Conservation (phyloP, 768 basidiomycete species). For the Trametes elegans region DNA sequence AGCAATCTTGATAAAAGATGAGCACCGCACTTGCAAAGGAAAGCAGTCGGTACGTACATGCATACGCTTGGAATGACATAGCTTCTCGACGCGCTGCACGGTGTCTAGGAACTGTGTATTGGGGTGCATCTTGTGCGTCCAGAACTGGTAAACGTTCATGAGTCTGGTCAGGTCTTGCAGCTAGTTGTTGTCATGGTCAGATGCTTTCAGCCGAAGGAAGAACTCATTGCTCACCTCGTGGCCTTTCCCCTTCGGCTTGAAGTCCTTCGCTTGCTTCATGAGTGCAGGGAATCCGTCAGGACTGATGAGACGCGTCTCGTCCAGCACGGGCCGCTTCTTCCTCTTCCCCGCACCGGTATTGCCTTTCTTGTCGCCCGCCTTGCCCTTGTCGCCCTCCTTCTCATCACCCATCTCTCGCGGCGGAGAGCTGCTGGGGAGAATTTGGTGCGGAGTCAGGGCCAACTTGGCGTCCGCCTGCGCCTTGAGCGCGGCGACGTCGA, state of each 20-base stretch:
- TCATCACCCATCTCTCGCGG: slow-evolving; percentile 32
- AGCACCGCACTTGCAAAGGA: not conserved
- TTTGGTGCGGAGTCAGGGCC: slow-evolving; percentile 44
- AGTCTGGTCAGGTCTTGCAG: slow-evolving; percentile 77
- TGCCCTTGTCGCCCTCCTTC: slow-evolving; percentile 31
- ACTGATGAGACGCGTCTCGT: slow-evolving; percentile 73
- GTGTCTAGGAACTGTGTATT: slow-evolving; percentile 87
- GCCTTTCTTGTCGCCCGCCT: slow-evolving; percentile 35
- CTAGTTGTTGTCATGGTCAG: slow-evolving; percentile 50
- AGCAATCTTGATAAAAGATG: slow-evolving; percentile 45
- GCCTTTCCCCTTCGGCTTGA: slow-evolving; percentile 85
- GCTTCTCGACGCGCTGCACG: slow-evolving; percentile 78
- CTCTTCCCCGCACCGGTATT: slow-evolving; percentile 39
- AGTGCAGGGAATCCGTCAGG: slow-evolving; percentile 78
- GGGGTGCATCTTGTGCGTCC: slow-evolving; percentile 93
- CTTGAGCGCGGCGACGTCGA: slow-evolving; percentile 53
- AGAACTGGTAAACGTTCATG: slow-evolving; percentile 86
- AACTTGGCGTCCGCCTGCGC: slow-evolving; percentile 54
- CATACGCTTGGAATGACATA: slow-evolving; percentile 86
- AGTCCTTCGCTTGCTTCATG: slow-evolving; percentile 70
- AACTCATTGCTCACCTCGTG: slow-evolving; percentile 63
- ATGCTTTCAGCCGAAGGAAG: not conserved
- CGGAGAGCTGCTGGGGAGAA: slow-evolving; percentile 51
- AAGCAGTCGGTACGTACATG: slow-evolving; percentile 50
- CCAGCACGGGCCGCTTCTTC: slow-evolving; percentile 57